Base-by-base conservation (phyloP, 2,329 filamentous ascomycete species). In the Zymoseptoria passerinii region DNA sequence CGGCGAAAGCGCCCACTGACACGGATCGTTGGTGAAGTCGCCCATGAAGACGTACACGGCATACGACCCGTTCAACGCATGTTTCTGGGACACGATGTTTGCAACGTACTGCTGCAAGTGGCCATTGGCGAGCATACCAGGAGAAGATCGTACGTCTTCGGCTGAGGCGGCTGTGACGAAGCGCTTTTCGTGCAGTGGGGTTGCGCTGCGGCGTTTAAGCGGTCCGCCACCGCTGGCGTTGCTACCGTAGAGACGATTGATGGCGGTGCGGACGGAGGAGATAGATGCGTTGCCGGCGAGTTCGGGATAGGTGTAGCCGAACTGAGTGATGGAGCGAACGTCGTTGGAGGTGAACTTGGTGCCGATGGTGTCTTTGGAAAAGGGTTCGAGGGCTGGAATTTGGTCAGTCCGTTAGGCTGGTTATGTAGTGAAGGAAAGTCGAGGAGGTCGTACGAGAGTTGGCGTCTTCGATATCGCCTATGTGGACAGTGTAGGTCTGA, bases 271-370 rank as follows among this genome's bases (percentile, higher is more conserved):
- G 28, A 85, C 77, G 5, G 80, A 73, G 0, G 72, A 67, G 28
- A 69, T 56, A 57, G 67, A 74, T 61, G 66, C 72, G 62, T 68
- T 72, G 62, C 70, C 74, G 16, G 76, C 65, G 29, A 84, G 81
- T 64, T 92, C 89, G 0, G 83, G 78, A 68, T 95, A 95, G 0
- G 83, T 85, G 70, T 94, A 94, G 13, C 85, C 85, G 71, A 94
- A 87, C 1, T 75, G 76, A 27, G 78, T 77, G 6, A 81, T 82
- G 48, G 81, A 77, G 28, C 86, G 80, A 10, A 84, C 79, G 60
- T 76, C 78, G 55, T 84, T 79, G 0, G 87, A 87, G 6, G 81
- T 87, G 84, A 86, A 91, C 70, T 87, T 88, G 1, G 78, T 78
- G 52, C 84, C 83, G 54, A 79, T 75, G 2, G 71, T 67, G 56